Evolutionary conservation across 83 land plant genomes (phyloP), one percentile per base, ranked within the genome.

Genomic region (Diphasiastrum complanatum): DNA sequence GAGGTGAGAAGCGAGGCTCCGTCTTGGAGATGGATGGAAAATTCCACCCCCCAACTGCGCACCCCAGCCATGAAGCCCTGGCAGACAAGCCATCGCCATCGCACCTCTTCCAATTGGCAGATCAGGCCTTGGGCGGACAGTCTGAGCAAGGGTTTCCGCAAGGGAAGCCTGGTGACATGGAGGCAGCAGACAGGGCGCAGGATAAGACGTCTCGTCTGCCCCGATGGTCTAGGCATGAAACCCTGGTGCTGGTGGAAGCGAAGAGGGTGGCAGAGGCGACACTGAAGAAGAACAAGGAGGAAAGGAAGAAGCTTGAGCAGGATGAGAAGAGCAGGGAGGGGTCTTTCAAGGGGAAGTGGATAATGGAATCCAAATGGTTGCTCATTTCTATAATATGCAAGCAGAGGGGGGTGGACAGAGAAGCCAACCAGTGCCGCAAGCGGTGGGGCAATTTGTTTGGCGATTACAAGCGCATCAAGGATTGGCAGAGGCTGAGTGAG

Each of bases 221-320:
- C n/a, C 57, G 57, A 2, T 53, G 57, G 57, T 18, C 57, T 5
- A 25, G 16, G 16, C 57, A 53, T 26, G 57, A 53, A 16, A 26
- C 30, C 57, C 57, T 8, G 2, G 16, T 25, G 5, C 57, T 53
- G 4, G 28, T 53, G 6, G 57, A 28, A 3, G 57, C 57, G 16
- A 53, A 53, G 16, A 53, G 30, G 32, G 30, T 5, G 29, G 32
- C 16, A 25, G 57, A 10, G 6, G 51, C 20, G 19, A 19, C 20
- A 12, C 51, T 49, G 19, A 5, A 10, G 20, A 5, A 5, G 51
- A 11, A 12, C 25, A 28, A 28, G 6, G n/a, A 53, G 29, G 32
- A 25, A 49, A n/a, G n/a, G 51, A 49, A 20, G 19, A 49, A 11
- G 51, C 20, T 20, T 5, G 57, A 5, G 5, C 5, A n/a, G 16